Percentiles rank a stretch among this genome's conserved stretches.
Evolutionary conservation across 129 eudicot species (phyloP).

Genomic region (Deinandra increscens): DNA sequence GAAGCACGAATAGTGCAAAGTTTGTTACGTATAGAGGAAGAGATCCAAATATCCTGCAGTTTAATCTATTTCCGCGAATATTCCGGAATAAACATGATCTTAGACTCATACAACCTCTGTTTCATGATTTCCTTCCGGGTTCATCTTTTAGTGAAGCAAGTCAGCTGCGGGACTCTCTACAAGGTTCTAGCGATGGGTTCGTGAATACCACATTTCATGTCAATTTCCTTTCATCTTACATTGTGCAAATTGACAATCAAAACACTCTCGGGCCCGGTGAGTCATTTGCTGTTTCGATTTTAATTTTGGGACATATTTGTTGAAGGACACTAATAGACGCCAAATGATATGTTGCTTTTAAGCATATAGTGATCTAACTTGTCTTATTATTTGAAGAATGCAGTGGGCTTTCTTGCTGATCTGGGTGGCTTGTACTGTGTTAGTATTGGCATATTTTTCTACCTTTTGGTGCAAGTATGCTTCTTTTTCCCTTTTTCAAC

Average conservation of each 20-base stretch:
- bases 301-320: background rate
- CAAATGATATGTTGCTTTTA: background rate
- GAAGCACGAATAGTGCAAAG: slow-evolving; percentile 48
- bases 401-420: slow-evolving; percentile 98
- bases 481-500: slow-evolving; percentile 11
- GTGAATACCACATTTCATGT: slow-evolving; percentile 63
- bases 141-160: slow-evolving; percentile 56
- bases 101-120: slow-evolving; percentile 87
- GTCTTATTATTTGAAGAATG: slow-evolving; percentile 43
- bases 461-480: slow-evolving; percentile 82
- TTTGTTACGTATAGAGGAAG: slow-evolving; percentile 76
- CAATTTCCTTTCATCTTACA: slow-evolving; percentile 71
- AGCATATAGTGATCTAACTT: slow-evolving; percentile 26
- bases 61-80: slow-evolving; percentile 80
- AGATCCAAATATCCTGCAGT: slow-evolving; percentile 66
- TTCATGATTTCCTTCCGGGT: slow-evolving; percentile 93
- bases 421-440: slow-evolving; percentile 87
- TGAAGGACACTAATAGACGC: too few relatives aligned
- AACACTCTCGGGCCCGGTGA: slow-evolving; percentile 87
- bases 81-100: slow-evolving; percentile 67
- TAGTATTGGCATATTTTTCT: slow-evolving; percentile 83
- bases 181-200: slow-evolving; percentile 60
- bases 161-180: slow-evolving; percentile 67
- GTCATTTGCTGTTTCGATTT: slow-evolving; percentile 28
- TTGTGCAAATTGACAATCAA: slow-evolving; percentile 79